A percentile compares a stretch with the other conserved stretches of the same genome.
These are phyloP conservation scores for Ophiostoma populinum DNA, from an alignment of 2,329 filamentous ascomycete genomes.

Conservation along the genomic window DNA sequence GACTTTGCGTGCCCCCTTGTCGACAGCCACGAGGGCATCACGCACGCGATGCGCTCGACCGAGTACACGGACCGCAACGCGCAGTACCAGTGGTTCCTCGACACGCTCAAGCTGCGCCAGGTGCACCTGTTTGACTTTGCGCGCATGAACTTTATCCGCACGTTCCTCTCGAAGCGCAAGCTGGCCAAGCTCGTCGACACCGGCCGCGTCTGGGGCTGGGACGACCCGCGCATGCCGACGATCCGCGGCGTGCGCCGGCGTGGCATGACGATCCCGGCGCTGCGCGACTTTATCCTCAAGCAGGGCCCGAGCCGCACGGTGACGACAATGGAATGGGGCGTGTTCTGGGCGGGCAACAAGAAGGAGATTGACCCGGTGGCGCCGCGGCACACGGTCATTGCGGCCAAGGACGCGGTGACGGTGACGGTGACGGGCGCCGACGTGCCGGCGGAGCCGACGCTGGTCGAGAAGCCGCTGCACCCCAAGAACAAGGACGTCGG, in stretches of 20 bases:
- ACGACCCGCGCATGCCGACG: slow-evolving; percentile 75
- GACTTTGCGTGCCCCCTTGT: slow-evolving; percentile 74
- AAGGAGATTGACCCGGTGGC: slow-evolving; percentile 66
- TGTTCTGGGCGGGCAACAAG: slow-evolving; percentile 59
- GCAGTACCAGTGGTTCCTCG: slow-evolving; percentile 74
- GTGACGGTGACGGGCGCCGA: slow-evolving; percentile 53
- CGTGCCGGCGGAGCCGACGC: slow-evolving; percentile 41
- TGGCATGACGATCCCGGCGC: slow-evolving; percentile 61
- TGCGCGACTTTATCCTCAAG: slow-evolving; percentile 70
- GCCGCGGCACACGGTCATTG: slow-evolving; percentile 56
- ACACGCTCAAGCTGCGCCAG: slow-evolving; percentile 53
- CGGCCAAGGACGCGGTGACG: slow-evolving; percentile 52
- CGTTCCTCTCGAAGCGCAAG: slow-evolving; percentile 73
- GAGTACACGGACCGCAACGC: slow-evolving; percentile 73
- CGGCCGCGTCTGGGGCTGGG: slow-evolving; percentile 67
- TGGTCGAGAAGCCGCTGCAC: slow-evolving; percentile 69
- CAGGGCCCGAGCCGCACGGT: slow-evolving; percentile 74
- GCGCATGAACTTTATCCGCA: slow-evolving; percentile 68
- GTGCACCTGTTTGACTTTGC: slow-evolving; percentile 79
- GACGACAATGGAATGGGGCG: slow-evolving; percentile 68
- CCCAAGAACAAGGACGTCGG: slow-evolving; percentile 77
- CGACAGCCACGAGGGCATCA: slow-evolving; percentile 66
- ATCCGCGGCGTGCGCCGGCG: slow-evolving; percentile 55
- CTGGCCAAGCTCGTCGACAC: slow-evolving; percentile 66
- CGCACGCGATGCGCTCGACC: slow-evolving; percentile 66